A percentile compares a stretch with the other conserved stretches of the same genome.
These are phyloP conservation scores for Vitis hybrid DNA, from an alignment of 177 flowering plant species.

Conservation along the genomic window DNA sequence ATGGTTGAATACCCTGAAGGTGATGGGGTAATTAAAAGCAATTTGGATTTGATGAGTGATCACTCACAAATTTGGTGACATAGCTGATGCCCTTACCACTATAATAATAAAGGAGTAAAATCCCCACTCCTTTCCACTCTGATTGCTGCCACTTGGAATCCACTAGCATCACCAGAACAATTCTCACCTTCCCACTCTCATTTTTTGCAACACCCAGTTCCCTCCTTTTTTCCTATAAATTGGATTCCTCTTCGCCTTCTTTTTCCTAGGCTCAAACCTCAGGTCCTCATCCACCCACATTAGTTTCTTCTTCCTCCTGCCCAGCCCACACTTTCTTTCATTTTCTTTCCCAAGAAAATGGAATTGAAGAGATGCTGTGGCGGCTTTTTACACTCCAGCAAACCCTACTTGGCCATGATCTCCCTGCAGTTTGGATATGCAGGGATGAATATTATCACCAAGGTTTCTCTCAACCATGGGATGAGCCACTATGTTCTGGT, in stretches of 20 bases:
- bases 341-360: slow-evolving; percentile 14
- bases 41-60: too few relatives aligned
- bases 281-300: slow-evolving; percentile 16
- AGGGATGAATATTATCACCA: slow-evolving; percentile 52
- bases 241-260: neutral
- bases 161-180: too few relatives aligned
- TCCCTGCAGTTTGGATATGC: slow-evolving; percentile 60
- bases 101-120: too few relatives aligned
- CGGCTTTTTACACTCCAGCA: slow-evolving; percentile 34
- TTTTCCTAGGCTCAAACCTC: slow-evolving; percentile 19
- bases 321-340: neutral
- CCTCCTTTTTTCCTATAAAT: neutral
- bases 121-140: too few relatives aligned
- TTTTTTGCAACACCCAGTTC: too few relatives aligned
- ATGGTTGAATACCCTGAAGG: too few relatives aligned
- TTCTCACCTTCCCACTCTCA: too few relatives aligned
- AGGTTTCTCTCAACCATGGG: slow-evolving; percentile 54
- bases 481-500: slow-evolving; percentile 68
- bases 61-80: too few relatives aligned
- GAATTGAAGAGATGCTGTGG: slow-evolving; percentile 28
- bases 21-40: too few relatives aligned
- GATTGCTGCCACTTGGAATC: too few relatives aligned
- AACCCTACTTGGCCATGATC: slow-evolving; percentile 60
- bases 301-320: neutral
- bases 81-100: too few relatives aligned